Evolutionary conservation across 108 stramenopile genomes (phyloP).

Genomic region (Pelagomonas calceolata): DNA sequence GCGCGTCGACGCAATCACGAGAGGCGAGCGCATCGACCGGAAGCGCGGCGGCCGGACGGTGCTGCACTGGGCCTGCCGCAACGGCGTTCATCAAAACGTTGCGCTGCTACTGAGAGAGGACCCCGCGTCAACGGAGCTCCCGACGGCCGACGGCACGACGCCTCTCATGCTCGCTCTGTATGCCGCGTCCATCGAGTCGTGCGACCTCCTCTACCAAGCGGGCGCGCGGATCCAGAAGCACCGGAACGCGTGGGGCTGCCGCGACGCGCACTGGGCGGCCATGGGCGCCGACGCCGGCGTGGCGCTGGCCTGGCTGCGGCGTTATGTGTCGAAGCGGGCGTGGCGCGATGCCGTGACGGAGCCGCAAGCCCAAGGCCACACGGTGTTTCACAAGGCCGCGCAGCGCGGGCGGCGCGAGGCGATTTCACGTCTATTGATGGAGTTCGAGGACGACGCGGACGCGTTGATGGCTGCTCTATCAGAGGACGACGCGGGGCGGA

Average conservation of each 20-base stretch:
- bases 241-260: background rate
- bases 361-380: background rate
- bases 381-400: background rate
- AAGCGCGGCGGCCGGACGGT: background rate
- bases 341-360: background rate
- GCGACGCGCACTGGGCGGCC: background rate
- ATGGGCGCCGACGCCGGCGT: background rate
- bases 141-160: background rate
- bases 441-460: background rate
- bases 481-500: background rate
- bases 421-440: background rate
- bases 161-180: background rate
- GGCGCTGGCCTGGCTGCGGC: background rate
- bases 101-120: background rate
- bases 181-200: background rate
- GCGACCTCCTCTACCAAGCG: background rate
- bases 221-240: background rate
- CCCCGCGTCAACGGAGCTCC: background rate
- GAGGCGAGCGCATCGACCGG: background rate
- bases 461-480: background rate
- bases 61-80: background rate
- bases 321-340: background rate
- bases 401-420: background rate
- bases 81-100: background rate
- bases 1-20: background rate